phyloP scores from a whole-genome alignment of 805 yeast species.

The Pichia californica region DNA sequence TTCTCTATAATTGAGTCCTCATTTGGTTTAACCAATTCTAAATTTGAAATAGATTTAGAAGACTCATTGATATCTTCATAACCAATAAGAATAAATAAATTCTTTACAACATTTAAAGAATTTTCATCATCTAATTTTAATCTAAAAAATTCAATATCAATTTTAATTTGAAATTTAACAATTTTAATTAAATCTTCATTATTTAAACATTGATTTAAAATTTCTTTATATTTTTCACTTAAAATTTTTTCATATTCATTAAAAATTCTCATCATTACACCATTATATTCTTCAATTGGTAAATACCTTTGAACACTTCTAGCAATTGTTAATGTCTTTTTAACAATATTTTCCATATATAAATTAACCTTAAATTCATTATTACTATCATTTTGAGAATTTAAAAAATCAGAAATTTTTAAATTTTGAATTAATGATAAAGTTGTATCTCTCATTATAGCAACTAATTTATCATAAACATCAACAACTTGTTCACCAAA shows the following conservation, averaged over 20 bases:
- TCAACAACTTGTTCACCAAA: slow-evolving; percentile 59
- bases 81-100: slow-evolving; percentile 52
- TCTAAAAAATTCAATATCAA: slow-evolving; percentile 58
- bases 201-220: slow-evolving; percentile 42
- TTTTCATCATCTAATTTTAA: slow-evolving; percentile 53
- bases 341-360: slow-evolving; percentile 61
- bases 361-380: slow-evolving; percentile 38
- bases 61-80: too few relatives aligned
- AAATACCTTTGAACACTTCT: slow-evolving; percentile 54
- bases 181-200: slow-evolving; percentile 42
- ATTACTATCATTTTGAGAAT: background rate
- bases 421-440: slow-evolving; percentile 1
- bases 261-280: slow-evolving; percentile 43
- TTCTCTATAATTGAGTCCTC: too few relatives aligned
- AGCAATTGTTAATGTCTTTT: slow-evolving; percentile 59
- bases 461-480: slow-evolving; percentile 55
- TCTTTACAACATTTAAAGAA: slow-evolving; percentile 58
- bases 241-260: slow-evolving; percentile 53
- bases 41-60: too few relatives aligned
- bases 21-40: background rate
- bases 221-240: slow-evolving; percentile 44
- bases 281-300: slow-evolving; percentile 41
- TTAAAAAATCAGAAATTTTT: background rate
- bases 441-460: slow-evolving; percentile 61
- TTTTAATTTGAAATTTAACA: slow-evolving; percentile 23